A percentile compares a stretch with the other conserved stretches of the same genome.
phyloP scores from a whole-genome alignment of 1,284 basidiomycete species.

The Moniliophthora roreri region DNA sequence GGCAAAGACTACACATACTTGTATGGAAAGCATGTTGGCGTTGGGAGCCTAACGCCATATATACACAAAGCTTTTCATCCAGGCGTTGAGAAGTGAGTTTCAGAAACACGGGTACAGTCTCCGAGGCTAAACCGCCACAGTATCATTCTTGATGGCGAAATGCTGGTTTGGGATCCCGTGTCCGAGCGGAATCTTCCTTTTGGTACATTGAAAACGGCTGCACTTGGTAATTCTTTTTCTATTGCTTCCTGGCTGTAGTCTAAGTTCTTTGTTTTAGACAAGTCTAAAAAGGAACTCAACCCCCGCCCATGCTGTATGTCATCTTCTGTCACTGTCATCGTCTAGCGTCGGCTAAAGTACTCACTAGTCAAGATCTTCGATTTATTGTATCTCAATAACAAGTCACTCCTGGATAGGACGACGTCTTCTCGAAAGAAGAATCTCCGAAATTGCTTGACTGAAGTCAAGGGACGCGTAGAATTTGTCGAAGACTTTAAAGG shows the following conservation, averaged over 20 bases:
- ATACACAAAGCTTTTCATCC: constrained; percentile 76
- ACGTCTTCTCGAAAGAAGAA: constrained; percentile 71
- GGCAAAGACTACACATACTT: constrained; percentile 93
- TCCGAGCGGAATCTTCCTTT: constrained; percentile 87
- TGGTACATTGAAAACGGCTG: constrained; percentile 89
- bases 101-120: background rate
- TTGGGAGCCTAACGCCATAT: constrained; percentile 84
- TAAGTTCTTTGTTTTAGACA: constrained; percentile 44
- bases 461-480: constrained; percentile 78
- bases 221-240: constrained; percentile 53
- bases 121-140: constrained; percentile 38
- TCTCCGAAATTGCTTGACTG: constrained; percentile 58
- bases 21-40: constrained; percentile 80
- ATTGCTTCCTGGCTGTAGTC: constrained; percentile 3
- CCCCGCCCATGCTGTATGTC: constrained; percentile 83
- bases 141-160: constrained; percentile 92
- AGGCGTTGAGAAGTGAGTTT: constrained; percentile 75
- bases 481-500: constrained; percentile 72
- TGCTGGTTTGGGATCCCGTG: constrained; percentile 94
- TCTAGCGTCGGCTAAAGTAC: constrained; percentile 2
- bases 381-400: constrained; percentile 82
- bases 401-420: constrained; percentile 63
- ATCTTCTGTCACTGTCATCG: background rate
- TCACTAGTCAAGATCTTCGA: constrained; percentile 90
- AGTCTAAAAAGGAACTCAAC: constrained; percentile 64